Evolutionary conservation across 805 yeast species (phyloP).

Genomic region (Barnettozyma sp.): DNA sequence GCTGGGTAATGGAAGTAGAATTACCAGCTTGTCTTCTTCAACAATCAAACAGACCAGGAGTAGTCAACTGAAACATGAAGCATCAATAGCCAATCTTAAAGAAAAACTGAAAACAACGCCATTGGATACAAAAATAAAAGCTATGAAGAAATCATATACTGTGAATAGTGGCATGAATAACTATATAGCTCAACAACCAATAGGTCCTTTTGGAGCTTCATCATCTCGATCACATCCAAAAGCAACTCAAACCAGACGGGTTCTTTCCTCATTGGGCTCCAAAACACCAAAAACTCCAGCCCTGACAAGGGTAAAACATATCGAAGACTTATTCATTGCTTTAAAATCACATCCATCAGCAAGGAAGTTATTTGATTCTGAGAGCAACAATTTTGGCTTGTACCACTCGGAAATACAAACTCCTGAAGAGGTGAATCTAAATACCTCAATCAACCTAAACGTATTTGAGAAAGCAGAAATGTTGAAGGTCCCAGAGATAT

Average conservation of each 20-base stretch:
- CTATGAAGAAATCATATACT: constrained; percentile 18
- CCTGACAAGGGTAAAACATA: constrained; percentile 6
- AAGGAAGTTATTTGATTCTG: constrained; percentile 2
- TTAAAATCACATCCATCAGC: constrained; percentile 16
- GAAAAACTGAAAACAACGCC: not conserved
- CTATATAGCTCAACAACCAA: constrained; percentile 8
- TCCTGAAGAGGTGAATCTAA: constrained; percentile 6
- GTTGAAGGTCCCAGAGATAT: constrained; percentile 40
- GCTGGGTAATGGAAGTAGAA: no score
- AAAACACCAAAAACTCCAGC: not conserved
- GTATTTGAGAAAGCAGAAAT: constrained; percentile 59
- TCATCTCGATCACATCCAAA: constrained; percentile 5
- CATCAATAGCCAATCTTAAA: constrained; percentile 12
- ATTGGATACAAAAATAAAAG: constrained; percentile 6
- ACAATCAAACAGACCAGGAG: constrained; percentile 15
- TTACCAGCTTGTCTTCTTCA: not conserved
- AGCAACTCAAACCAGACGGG: not conserved
- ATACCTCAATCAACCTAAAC: constrained; percentile 27
- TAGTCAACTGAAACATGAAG: constrained; percentile 19
- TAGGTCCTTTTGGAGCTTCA: no score
- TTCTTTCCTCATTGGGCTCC: not conserved
- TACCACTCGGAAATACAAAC: not conserved
- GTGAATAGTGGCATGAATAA: constrained; percentile 16
- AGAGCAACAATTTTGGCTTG: constrained; percentile 5
- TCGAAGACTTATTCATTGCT: constrained; percentile 7